Base-by-base conservation (phyloP, 345 rosid genomes). In the Euphorbia lathyris region DNA sequence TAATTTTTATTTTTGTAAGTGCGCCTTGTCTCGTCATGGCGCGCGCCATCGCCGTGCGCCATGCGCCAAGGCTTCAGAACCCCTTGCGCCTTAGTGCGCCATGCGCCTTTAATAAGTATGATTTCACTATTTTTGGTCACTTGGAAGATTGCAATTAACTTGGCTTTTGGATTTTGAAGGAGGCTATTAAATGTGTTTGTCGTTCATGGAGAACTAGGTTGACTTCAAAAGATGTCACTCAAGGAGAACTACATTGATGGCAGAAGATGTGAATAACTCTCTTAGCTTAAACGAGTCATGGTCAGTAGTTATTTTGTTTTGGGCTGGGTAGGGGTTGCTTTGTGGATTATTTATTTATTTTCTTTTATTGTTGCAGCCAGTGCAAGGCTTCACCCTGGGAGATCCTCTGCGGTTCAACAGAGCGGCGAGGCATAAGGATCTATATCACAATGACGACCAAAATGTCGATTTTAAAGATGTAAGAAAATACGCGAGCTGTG, bases 151-250 rank as follows among this genome's bases (percentile, higher is more conserved):
- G 14, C 8, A 36, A 8, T 5, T 1, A 16, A n/a, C 8, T 34
- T 22, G 65, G 42, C 17, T 43, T 42, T n/a, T 16, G n/a, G 30
- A n/a, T 8, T 60, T 5, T 59, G 7, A 45, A 92, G 98, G 98
- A 92, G 72, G 90, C 98, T 10, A 80, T 92, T 71, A 92, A 90
- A 76, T 90, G 96, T 74, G 90, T 90, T 96, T 95, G 90, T 65
- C 98, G 90, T 78, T 80, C 90, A 10, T 83, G 87, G 67, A 80
- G 98, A 68, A 90, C 85, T 38, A 76, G 76, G 67, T 69, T 92
- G 82, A 84, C 84, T 8, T 78, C n/a, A n/a, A n/a, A n/a, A n/a
- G n/a, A n/a, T n/a, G n/a, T n/a, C n/a, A n/a, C n/a, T n/a, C n/a
- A n/a, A n/a, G n/a, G n/a, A n/a, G n/a, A n/a, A n/a, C n/a, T n/a